phyloP scores from a whole-genome alignment of 1,284 basidiomycete genomes.

The Cutaneotrichosporon sp. region DNA sequence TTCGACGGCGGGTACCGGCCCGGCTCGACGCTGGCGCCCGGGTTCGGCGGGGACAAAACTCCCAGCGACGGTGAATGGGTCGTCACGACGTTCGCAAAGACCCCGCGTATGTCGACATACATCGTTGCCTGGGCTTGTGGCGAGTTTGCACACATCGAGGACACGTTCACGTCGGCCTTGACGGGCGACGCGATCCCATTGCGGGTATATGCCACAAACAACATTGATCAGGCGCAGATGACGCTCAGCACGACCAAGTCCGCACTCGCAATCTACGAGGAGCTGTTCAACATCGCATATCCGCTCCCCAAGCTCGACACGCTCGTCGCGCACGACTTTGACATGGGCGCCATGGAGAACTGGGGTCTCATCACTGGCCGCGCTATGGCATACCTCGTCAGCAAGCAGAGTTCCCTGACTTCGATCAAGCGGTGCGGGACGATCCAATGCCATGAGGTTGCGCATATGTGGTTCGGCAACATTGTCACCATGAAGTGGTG shows the following conservation, averaged over 20 bases:
- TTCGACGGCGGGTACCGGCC: constrained; percentile 39
- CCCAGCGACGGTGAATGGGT: constrained; percentile 57
- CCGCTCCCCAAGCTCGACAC: constrained; percentile 92
- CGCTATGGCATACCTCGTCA: constrained; percentile 74
- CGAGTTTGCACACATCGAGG: constrained; percentile 67
- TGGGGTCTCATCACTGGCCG: constrained; percentile 91
- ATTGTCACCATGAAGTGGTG: constrained; percentile 79
- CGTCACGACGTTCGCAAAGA: constrained; percentile 69
- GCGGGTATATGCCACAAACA: constrained; percentile 84
- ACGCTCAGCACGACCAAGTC: constrained; percentile 83
- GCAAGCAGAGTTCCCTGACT: constrained; percentile 69
- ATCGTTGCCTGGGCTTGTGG: constrained; percentile 89
- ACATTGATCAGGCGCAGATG: constrained; percentile 62
- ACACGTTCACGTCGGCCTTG: constrained; percentile 71
- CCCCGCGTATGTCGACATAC: constrained; percentile 84
- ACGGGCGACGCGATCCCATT: constrained; percentile 77
- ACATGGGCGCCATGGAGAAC: constrained; percentile 93
- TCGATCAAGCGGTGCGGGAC: constrained; percentile 75
- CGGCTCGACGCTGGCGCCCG: constrained; percentile 35
- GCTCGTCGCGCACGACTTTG: constrained; percentile 75
- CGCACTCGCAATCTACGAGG: constrained; percentile 84
- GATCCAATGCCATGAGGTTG: constrained; percentile 51
- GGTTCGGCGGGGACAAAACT: constrained; percentile 10
- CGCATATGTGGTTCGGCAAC: constrained; percentile 46
- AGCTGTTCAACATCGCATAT: constrained; percentile 83